A percentile compares a stretch with the other conserved stretches of the same genome.
Evolutionary conservation across 345 rosid genomes (phyloP).

Genomic region (Hibiscus trionum): DNA sequence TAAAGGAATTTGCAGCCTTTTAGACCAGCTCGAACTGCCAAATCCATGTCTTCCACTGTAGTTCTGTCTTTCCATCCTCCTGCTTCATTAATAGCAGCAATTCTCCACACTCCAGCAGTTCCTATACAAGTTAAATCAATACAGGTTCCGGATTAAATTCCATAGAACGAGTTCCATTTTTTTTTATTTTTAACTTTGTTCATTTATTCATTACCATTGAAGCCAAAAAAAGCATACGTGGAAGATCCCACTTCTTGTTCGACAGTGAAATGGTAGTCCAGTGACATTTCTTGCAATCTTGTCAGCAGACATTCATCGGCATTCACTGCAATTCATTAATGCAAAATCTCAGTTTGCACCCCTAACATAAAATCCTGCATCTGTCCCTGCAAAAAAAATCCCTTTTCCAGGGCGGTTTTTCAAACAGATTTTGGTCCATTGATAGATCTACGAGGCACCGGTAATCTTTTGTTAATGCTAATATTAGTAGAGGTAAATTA

Average conservation of each 20-base stretch:
- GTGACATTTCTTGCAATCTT: slow-evolving; percentile 96
- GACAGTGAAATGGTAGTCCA: slow-evolving; percentile 87
- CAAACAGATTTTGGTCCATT: slow-evolving; percentile 10
- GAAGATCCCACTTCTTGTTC: slow-evolving; percentile 99
- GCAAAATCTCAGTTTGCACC: not conserved
- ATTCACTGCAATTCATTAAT: slow-evolving; percentile 51
- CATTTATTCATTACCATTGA: slow-evolving; percentile 50
- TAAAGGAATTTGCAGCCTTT: slow-evolving; percentile 92
- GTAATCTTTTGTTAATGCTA: not conserved
- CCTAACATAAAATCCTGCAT: too few species aligned
- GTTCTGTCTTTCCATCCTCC: slow-evolving; percentile 99
- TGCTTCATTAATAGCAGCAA: slow-evolving; percentile 80
- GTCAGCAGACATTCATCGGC: slow-evolving; percentile 94
- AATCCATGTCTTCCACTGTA: slow-evolving; percentile 96
- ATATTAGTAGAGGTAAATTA: not conserved
- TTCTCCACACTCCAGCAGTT: slow-evolving; percentile 95
- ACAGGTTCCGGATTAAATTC: not conserved
- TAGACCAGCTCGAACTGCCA: slow-evolving; percentile 95
- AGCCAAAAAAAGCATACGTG: slow-evolving; percentile 85
- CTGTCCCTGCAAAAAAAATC: slow-evolving; percentile 11
- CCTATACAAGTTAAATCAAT: slow-evolving; percentile 32
- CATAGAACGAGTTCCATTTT: not conserved
- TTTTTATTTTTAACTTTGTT: too few species aligned
- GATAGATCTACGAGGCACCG: not conserved
- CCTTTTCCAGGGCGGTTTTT: slow-evolving; percentile 1